Base-by-base conservation (phyloP, 1,284 basidiomycete genomes). In the Sporisorium reilianum region DNA sequence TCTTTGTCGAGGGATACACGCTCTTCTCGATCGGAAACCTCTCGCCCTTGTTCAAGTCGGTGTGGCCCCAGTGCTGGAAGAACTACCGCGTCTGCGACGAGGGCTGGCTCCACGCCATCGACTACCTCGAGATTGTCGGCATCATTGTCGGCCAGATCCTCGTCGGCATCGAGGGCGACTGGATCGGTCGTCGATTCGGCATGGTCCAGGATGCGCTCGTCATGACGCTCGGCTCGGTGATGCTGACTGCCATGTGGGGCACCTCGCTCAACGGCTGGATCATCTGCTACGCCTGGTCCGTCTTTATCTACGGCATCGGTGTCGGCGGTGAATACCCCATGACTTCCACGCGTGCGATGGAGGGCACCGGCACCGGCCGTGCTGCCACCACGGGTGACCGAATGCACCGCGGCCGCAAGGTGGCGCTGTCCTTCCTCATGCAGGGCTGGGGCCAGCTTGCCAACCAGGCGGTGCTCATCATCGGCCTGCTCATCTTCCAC, bases 151-250 rank as follows among this genome's bases (percentile, higher is more conserved):
- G 88, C 55, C 88, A 89, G 80, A 85, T 88, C 64, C 77, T 85
- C 54, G 88, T 89, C 74, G 88, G 88, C 55, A 79, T 88, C 77
- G 88, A 89, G 78, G 88, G 87, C 56, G 88, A 89, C 77, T 89
- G 87, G 87, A 87, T 89, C 64, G 88, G 88, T 40, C 85, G 88
- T 60, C 85, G 85, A 70, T 87, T 87, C 64, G 87, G 87, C 72
- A 84, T 88, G 77, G 84, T 85, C 18, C 84, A 85, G 67, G 85
- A 86, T 59, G 85, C 85, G 16, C 70, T 86, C 51, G 57, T 83
- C 49, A 85, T 85, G 84, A 77, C 81, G 61, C 75, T 89, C 53
- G 88, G 87, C 64, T 85, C 87, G 55, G 78, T 88, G 77, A 88
- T 88, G 87, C 85, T 89, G 49, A 88, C 87, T 22, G 86, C 86